Conservation (phyloP, 805 yeast genomes). For the Barnettozyma siamensis region DNA sequence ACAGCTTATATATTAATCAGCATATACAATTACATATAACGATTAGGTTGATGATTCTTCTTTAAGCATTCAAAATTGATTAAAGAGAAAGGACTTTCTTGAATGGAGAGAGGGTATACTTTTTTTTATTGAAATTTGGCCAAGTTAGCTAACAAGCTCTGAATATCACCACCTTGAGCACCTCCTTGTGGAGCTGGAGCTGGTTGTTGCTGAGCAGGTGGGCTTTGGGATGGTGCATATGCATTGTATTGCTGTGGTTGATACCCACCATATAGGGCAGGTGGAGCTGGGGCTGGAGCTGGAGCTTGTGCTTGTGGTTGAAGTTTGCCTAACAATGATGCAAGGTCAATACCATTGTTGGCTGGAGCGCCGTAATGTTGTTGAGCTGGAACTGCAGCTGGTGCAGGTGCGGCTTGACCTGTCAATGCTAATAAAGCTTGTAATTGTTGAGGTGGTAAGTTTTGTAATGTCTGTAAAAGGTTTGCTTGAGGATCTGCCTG, state of each 20-base stretch:
- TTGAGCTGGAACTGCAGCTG: conserved; percentile 5
- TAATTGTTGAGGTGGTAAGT: conserved; percentile 10
- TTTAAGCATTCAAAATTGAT: too few species aligned
- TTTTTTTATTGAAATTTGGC: conserved; percentile 27
- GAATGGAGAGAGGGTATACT: too few species aligned
- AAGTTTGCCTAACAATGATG: conserved; percentile 10
- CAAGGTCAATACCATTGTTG: conserved; percentile 5
- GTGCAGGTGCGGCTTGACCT: conserved; percentile 7
- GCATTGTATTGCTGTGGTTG: conserved; percentile 9
- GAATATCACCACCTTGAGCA: conserved; percentile 30
- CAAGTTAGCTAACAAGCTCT: conserved; percentile 29
- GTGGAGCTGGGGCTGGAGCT: conserved; percentile 2
- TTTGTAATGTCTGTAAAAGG: conserved; percentile 10
- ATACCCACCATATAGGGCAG: not conserved
- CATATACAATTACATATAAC: too few species aligned
- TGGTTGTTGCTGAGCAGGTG: conserved; percentile 14
- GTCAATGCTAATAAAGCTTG: conserved; percentile 13
- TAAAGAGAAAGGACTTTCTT: too few species aligned
- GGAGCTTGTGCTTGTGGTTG: conserved; percentile 2
- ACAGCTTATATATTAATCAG: too few species aligned
- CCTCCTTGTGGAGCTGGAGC: conserved; percentile 20
- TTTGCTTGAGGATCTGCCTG: not conserved
- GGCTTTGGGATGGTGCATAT: conserved; percentile 1
- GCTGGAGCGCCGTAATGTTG: conserved; percentile 8
- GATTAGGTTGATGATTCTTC: too few species aligned